A percentile compares a stretch with the other conserved stretches of the same genome.
phyloP scores from a whole-genome alignment of 2,329 filamentous ascomycete species.

The Tolypocladium cylindrosporum region DNA sequence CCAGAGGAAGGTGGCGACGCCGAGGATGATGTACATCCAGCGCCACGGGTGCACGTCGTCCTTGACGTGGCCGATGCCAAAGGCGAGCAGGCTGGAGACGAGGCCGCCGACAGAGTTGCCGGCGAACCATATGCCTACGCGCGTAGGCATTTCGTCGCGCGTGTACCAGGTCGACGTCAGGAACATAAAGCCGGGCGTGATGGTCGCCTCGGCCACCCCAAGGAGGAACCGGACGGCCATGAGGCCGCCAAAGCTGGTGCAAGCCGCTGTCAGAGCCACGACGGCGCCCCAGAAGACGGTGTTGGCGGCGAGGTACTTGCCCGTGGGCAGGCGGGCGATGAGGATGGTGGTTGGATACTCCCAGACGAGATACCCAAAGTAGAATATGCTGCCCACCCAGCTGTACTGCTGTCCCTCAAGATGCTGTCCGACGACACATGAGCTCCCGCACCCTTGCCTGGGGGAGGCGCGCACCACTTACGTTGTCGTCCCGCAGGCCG shows the following conservation, averaged over 20 bases:
- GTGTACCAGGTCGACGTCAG: constrained; percentile 44
- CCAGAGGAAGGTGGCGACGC: constrained; percentile 39
- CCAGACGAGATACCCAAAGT: constrained; percentile 36
- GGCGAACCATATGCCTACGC: constrained; percentile 47
- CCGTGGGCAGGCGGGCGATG: constrained; percentile 34
- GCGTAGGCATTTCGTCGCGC: constrained; percentile 31
- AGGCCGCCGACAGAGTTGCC: constrained; percentile 39
- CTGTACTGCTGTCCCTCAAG: constrained; percentile 42
- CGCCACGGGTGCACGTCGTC: constrained; percentile 38
- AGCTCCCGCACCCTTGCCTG: not conserved
- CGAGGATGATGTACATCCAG: constrained; percentile 49
- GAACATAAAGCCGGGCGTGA: constrained; percentile 42
- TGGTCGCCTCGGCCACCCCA: constrained; percentile 42
- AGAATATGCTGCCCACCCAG: constrained; percentile 45
- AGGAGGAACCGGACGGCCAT: constrained; percentile 41
- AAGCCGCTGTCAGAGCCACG: constrained; percentile 31
- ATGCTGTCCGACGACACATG: constrained; percentile 5
- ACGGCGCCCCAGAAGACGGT: constrained; percentile 38
- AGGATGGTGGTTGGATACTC: constrained; percentile 39
- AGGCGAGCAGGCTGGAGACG: constrained; percentile 39
- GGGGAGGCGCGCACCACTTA: constrained; percentile 5
- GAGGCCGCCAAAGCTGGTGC: constrained; percentile 34
- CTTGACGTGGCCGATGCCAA: constrained; percentile 44
- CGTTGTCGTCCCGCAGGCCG: constrained; percentile 37
- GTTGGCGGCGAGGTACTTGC: constrained; percentile 33